Evolutionary conservation across 441 rosid genomes (phyloP), one percentile per base, ranked within the genome.

Genomic region (Rhodomyrtus psidioides): DNA sequence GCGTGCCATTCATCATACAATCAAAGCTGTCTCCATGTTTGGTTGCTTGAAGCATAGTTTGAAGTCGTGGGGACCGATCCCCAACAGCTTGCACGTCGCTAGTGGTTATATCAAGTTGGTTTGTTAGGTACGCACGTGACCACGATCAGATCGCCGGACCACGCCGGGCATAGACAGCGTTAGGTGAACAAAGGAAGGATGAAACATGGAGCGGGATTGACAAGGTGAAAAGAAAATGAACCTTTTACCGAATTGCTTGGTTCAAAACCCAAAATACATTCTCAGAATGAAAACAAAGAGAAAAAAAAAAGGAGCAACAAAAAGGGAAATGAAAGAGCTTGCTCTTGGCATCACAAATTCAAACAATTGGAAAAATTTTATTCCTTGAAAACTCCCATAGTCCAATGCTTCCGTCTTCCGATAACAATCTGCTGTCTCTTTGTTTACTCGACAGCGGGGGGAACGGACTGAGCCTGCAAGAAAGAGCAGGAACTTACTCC

Each of bases 401-500:
- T 70, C n/a, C 79, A 39, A 70, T 39, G n/a, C 16, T 10, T 12
- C 49, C 49, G 4, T 10, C 16, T 70, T 70, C 79, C 26, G n/a
- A 44, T 70, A 39, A 70, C 49, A 39, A 70, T 39, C 79, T 70
- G 49, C 79, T 34, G n/a, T 70, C 79, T 53, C 54, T 75, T 54
- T 17, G 46, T 53, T 86, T 89, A 92, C 85, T 94, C 96, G 3
- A 90, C 86, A 49, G 98, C 94, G 56, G 92, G 87, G 83, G 99
- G 99, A 88, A 97, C 98, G 15, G 98, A 92, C n/a, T 93, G 93
- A 62, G 99, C 99, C 99, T 96, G 92, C 10, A 92, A 89, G 60
- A 26, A 30, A 53, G 49, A 82, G 62, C 65, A 82, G n/a, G 21
- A 70, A 70, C 46, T 34, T 34, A 39, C 46, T 34, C 12, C 26